Evolutionary conservation across 768 basidiomycete genomes (phyloP).

Genomic region (Boletus sp.): DNA sequence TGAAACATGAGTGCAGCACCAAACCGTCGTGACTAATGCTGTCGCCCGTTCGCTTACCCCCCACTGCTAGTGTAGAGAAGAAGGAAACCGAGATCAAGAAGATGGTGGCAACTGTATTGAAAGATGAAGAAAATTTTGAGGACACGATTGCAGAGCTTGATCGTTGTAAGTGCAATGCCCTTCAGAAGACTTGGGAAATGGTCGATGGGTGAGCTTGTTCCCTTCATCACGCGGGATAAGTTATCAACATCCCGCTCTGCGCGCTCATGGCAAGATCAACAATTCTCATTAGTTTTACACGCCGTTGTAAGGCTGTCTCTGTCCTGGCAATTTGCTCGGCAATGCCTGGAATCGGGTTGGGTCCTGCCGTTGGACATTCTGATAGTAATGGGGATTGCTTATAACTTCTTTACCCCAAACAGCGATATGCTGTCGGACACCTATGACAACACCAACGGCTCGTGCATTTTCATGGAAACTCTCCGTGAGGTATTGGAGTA

Average conservation of each 20-base stretch:
- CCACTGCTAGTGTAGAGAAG: conserved; percentile 77
- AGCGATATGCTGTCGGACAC: too few species aligned
- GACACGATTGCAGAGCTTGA: conserved; percentile 92
- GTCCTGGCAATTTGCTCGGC: too few species aligned
- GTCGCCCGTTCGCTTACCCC: not conserved
- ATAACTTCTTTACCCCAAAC: too few species aligned
- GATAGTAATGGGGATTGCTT: too few species aligned
- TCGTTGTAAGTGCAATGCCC: conserved; percentile 88
- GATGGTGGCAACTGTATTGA: conserved; percentile 83
- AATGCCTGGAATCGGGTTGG: too few species aligned
- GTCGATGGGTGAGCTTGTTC: conserved; percentile 70
- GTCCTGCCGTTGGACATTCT: too few species aligned
- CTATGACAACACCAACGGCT: too few species aligned
- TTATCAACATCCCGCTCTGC: not conserved
- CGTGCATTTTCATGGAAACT: too few species aligned
- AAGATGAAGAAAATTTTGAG: conserved; percentile 95
- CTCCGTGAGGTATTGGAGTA: too few species aligned
- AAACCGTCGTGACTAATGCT: not conserved
- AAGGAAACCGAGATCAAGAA: conserved; percentile 83
- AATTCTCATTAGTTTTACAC: too few species aligned
- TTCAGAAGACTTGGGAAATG: conserved; percentile 95
- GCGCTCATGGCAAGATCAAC: too few species aligned
- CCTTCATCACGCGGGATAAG: not conserved
- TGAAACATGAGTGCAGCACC: conserved; percentile 63
- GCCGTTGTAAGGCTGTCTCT: too few species aligned